Base-by-base conservation (phyloP, 2,329 filamentous ascomycete genomes). In the Metarhizium sp. region DNA sequence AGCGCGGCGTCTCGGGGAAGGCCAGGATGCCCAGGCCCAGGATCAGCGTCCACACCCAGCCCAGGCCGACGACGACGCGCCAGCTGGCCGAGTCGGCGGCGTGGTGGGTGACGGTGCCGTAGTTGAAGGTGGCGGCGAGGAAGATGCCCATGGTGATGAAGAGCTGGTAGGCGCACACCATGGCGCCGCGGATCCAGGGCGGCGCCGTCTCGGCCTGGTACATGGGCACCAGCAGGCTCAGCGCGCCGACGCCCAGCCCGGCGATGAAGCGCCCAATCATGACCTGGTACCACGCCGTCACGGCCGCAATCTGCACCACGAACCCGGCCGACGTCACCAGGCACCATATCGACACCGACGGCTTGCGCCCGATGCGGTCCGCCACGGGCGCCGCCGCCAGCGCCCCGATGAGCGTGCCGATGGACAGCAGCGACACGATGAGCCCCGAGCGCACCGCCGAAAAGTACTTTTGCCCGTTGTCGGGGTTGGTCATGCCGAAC, bases 141-240 rank as follows among this genome's bases (percentile, higher is more conserved):
- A 79, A 83, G 62, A 88, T 88, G 30, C 86, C 86, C 49, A 87
- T 70, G 0, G 85, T 88, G 68, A 89, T 87, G 70, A 88, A 85
- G 3, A 89, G 75, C 71, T 89, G 86, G 67, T 88, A 89, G 13
- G 78, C 78, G 50, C 78, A 78, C 51, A 89, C 81, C 59, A 88
- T 76, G 4, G 81, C 76, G 55, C 84, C 85, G 60, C 86, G 78
- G 51, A 89, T 81, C 66, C 82, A 82, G 14, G 82, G 77, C 0
- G 86, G 86, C 0, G 82, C 81, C 6, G 79, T 86, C 69, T 90
- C 86, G n/a, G 80, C 80, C 63, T 88, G 84, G 65, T 87, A 89
- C 81, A 89, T 85, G n/a, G 84, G 84, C 0, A 85, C 83, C 13
- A 84, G 69, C 5, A 87, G 78, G 10, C 79, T 84, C 2, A 88